Evolutionary conservation across 345 rosid species (phyloP).

Genomic region (Linum lewisii): DNA sequence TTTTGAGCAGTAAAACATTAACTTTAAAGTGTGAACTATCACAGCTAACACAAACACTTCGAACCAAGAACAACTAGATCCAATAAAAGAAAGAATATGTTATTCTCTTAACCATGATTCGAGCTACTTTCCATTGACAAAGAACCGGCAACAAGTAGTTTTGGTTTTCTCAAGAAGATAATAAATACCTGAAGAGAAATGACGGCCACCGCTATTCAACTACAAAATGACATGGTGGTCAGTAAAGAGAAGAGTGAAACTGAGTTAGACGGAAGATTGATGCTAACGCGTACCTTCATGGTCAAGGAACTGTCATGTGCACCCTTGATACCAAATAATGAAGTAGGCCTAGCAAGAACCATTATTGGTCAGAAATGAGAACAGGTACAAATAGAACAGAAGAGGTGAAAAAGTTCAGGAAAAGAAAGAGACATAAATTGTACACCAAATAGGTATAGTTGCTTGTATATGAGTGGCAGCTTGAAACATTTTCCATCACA

Average conservation of each 20-base stretch:
- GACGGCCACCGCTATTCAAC: slow-evolving; percentile 50
- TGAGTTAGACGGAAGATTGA: slow-evolving; percentile 6
- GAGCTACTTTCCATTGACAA: too few species aligned
- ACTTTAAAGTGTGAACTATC: too few species aligned
- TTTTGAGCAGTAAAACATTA: too few species aligned
- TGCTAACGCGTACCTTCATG: slow-evolving; percentile 35
- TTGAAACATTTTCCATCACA: neutral
- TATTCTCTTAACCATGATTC: too few species aligned
- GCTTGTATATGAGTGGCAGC: neutral
- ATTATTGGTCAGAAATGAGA: slow-evolving; percentile 5
- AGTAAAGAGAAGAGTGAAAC: slow-evolving; percentile 13
- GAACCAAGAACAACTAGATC: too few species aligned
- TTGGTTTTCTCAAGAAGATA: slow-evolving; percentile 7
- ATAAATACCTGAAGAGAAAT: slow-evolving; percentile 65
- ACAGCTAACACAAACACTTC: too few species aligned
- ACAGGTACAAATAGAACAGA: slow-evolving; percentile 2
- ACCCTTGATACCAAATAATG: slow-evolving; percentile 25
- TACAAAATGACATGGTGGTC: slow-evolving; percentile 28
- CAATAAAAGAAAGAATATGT: too few species aligned
- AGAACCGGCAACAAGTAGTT: too few species aligned
- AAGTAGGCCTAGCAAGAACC: slow-evolving; percentile 36
- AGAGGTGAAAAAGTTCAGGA: neutral
- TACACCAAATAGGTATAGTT: neutral
- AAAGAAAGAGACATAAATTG: neutral
- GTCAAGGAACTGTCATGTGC: slow-evolving; percentile 29